Evolutionary conservation across 305 asterid species (phyloP).

Genomic region (Euphrasia arctica): DNA sequence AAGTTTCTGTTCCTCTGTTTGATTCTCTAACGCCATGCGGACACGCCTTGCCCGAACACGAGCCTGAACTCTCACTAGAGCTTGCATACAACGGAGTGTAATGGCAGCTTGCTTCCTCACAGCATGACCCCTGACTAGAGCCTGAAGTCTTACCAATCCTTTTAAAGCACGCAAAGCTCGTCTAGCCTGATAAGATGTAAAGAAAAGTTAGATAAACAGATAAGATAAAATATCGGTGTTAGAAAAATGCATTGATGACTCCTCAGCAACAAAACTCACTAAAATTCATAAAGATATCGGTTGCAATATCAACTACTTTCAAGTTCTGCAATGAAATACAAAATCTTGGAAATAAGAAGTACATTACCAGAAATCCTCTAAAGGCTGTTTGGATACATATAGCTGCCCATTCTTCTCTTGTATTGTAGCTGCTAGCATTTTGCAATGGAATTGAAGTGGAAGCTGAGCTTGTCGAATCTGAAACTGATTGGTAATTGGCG

Average conservation of each 20-base stretch:
- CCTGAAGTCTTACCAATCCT: slow-evolving; percentile 56
- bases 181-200: slow-evolving; percentile 39
- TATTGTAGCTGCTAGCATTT: slow-evolving; percentile 37
- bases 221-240: neutral
- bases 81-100: slow-evolving; percentile 58
- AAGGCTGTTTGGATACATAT: slow-evolving; percentile 84
- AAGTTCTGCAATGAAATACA: neutral
- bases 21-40: slow-evolving; percentile 38
- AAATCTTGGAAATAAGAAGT: slow-evolving; percentile 22
- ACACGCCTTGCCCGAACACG: slow-evolving; percentile 50
- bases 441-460: slow-evolving; percentile 58
- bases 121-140: slow-evolving; percentile 49
- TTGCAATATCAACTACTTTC: neutral
- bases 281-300: too few species aligned
- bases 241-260: neutral
- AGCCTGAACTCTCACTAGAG: slow-evolving; percentile 59
- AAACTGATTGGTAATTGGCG: slow-evolving; percentile 38
- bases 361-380: slow-evolving; percentile 80
- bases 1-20: slow-evolving; percentile 35
- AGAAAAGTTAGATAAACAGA: neutral
- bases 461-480: slow-evolving; percentile 56
- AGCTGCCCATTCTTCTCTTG: slow-evolving; percentile 81
- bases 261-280: too few species aligned
- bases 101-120: slow-evolving; percentile 59
- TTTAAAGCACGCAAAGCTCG: slow-evolving; percentile 45